These are phyloP conservation scores for Phytopythium helicoides DNA, from an alignment of 352 stramenopile genomes.

Conservation along the genomic window DNA sequence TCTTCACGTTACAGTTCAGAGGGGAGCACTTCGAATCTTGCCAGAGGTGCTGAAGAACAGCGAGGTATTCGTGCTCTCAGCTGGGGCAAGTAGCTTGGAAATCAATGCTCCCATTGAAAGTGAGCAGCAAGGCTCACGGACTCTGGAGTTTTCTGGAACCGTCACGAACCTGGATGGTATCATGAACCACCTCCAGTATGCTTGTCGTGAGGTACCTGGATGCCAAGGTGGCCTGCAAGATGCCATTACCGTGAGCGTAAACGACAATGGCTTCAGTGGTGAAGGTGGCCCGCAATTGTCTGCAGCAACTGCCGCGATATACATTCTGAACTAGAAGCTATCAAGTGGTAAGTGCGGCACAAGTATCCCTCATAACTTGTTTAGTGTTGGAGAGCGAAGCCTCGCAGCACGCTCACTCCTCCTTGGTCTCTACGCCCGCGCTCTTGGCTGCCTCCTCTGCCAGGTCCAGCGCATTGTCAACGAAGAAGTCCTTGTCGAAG, in stretches of 20 bases:
- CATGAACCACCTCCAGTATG: conserved; percentile 39
- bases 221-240: conserved; percentile 29
- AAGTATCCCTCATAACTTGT: neutral
- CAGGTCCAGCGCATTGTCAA: conserved; percentile 80
- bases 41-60: neutral
- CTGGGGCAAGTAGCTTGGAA: no score
- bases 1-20: conserved; percentile 32
- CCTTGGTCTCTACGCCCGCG: neutral
- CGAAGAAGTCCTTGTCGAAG: conserved; percentile 83
- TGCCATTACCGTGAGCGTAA: conserved; percentile 41
- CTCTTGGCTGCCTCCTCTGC: conserved; percentile 52
- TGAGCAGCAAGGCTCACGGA: no score
- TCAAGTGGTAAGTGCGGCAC: no score
- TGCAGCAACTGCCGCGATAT: conserved; percentile 11
- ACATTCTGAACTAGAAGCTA: neutral
- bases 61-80: neutral
- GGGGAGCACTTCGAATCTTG: conserved; percentile 26
- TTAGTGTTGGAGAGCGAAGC: neutral
- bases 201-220: conserved; percentile 18
- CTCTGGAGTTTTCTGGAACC: conserved; percentile 39
- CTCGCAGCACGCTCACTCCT: neutral
- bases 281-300: conserved; percentile 24
- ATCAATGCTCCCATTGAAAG: no score
- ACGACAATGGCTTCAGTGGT: conserved; percentile 60
- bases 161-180: conserved; percentile 14